Conservation (phyloP, 192 early-diverging fungal genomes). For the Coemansia sp. region DNA sequence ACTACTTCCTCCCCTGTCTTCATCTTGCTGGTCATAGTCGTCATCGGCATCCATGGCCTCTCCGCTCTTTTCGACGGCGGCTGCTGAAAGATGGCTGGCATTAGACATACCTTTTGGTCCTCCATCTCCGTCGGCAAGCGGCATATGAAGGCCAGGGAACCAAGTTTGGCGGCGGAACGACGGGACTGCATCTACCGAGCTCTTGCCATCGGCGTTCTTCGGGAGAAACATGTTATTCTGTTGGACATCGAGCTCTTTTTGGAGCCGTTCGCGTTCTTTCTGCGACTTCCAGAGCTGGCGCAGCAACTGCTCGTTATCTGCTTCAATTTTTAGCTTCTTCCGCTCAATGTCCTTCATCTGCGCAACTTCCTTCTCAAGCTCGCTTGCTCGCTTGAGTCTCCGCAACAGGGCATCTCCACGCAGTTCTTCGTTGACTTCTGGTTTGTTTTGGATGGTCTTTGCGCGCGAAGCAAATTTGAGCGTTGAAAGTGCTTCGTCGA, state of each 20-base stretch:
- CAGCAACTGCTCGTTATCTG: constrained; percentile 48
- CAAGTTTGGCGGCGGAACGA: constrained; percentile 52
- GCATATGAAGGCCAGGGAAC: constrained; percentile 45
- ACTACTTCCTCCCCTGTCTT: background rate
- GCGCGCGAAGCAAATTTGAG: constrained; percentile 93
- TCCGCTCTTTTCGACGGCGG: background rate
- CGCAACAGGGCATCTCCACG: constrained; percentile 54
- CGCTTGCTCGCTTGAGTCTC: constrained; percentile 44
- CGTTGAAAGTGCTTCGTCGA: constrained; percentile 89
- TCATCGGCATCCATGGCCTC: constrained; percentile 27
- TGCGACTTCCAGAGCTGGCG: constrained; percentile 54
- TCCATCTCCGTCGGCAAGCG: constrained; percentile 7
- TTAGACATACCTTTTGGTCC: background rate
- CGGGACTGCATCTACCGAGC: background rate
- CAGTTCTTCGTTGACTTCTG: constrained; percentile 74
- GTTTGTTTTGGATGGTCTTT: constrained; percentile 82
- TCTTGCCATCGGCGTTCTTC: constrained; percentile 11
- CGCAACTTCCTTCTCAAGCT: constrained; percentile 54
- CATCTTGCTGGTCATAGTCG: background rate
- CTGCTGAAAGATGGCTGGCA: background rate
- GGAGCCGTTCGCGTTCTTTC: constrained; percentile 47
- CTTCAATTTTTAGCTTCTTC: constrained; percentile 53
- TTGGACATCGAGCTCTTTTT: constrained; percentile 45
- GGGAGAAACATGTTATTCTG: constrained; percentile 39
- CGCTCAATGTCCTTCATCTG: constrained; percentile 54